These are phyloP conservation scores for Puccinia hordei DNA, from an alignment of 1,284 basidiomycete species.

Conservation along the genomic window DNA sequence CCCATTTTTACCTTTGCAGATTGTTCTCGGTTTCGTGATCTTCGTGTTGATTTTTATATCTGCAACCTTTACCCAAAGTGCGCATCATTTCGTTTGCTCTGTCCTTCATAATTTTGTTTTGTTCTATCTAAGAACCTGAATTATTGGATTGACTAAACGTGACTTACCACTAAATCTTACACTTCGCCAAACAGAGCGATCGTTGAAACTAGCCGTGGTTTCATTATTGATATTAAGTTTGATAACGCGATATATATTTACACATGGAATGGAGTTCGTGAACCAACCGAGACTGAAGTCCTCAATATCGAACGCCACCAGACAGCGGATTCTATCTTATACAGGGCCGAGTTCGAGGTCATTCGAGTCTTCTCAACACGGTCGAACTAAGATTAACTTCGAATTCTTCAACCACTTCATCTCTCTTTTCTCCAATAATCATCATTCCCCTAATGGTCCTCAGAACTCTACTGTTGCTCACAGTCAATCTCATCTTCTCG, in stretches of 20 bases:
- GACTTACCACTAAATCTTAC: too few species aligned
- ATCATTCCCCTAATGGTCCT: neutral
- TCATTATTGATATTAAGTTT: slow-evolving; percentile 28
- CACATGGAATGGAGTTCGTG: slow-evolving; percentile 67
- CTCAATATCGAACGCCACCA: slow-evolving; percentile 54
- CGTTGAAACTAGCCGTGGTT: slow-evolving; percentile 26
- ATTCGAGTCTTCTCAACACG: slow-evolving; percentile 32
- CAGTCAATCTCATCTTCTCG: slow-evolving; percentile 4
- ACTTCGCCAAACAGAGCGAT: slow-evolving; percentile 26
- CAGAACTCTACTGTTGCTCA: neutral
- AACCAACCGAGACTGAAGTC: slow-evolving; percentile 89
- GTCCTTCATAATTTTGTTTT: neutral
- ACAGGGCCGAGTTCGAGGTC: slow-evolving; percentile 71
- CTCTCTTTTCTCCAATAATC: neutral
- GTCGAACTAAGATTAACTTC: slow-evolving; percentile 25
- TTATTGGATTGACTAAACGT: neutral
- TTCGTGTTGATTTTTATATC: slow-evolving; percentile 34
- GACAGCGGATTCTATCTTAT: slow-evolving; percentile 81
- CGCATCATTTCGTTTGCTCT: neutral
- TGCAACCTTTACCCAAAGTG: slow-evolving; percentile 42
- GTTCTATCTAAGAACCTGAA: neutral
- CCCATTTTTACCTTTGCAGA: neutral
- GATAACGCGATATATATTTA: slow-evolving; percentile 24
- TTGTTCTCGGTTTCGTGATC: slow-evolving; percentile 28
- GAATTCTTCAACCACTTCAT: slow-evolving; percentile 3